Percentiles rank a stretch among this genome's conserved stretches.
Conservation (phyloP, 75 land plant species). For the Pinus taeda region DNA sequence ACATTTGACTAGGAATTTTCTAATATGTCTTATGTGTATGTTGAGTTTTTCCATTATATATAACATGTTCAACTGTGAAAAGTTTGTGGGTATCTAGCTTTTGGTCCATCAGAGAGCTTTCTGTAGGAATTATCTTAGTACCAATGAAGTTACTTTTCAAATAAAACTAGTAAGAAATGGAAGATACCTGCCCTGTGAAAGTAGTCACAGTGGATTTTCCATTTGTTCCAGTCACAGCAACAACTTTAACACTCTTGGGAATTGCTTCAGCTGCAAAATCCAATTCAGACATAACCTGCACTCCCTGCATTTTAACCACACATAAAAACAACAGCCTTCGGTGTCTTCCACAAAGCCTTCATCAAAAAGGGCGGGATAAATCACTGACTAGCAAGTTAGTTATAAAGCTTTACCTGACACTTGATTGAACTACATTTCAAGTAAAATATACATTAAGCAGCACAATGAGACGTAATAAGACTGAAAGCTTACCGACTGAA, state of each 20-base stretch:
- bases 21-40: too few relatives aligned
- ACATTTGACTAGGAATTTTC: too few relatives aligned
- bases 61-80: too few relatives aligned
- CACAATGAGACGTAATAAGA: neutral
- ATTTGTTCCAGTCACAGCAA: constrained; percentile 74
- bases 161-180: neutral
- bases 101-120: too few relatives aligned
- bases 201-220: constrained; percentile 70
- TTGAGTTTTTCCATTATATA: too few relatives aligned
- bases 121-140: neutral
- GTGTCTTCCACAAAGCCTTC: neutral
- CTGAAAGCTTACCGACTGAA: constrained; percentile 41
- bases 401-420: neutral
- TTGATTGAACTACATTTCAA: too few relatives aligned
- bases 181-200: constrained; percentile 62
- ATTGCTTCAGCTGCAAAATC: constrained; percentile 71
- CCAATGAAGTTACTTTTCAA: neutral
- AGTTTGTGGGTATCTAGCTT: too few relatives aligned
- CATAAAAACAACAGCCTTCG: neutral
- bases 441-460: neutral
- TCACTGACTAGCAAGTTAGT: neutral
- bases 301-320: constrained; percentile 33
- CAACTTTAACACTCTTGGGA: constrained; percentile 35
- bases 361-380: neutral
- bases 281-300: constrained; percentile 54